Evolutionary conservation across 495 filamentous ascomycete genomes (phyloP).

Genomic region (Rhizodiscina lignyota): DNA sequence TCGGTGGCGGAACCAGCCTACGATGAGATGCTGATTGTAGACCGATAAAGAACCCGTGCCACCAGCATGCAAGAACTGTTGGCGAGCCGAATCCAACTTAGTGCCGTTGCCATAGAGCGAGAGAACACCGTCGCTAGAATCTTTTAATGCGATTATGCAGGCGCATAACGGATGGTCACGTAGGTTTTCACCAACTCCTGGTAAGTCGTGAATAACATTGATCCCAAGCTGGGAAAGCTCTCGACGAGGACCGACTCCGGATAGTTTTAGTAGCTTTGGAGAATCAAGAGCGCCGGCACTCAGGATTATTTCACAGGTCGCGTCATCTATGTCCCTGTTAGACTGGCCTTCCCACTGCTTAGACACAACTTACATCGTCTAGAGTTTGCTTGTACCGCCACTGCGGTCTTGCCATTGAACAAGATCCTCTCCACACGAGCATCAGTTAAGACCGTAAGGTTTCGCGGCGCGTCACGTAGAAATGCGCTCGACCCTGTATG

Average conservation of each 20-base stretch:
- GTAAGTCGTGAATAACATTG: constrained; percentile 7
- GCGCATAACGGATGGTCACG: constrained; percentile 36
- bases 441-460: constrained; percentile 34
- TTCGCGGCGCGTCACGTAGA: constrained; percentile 24
- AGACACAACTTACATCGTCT: constrained; percentile 17
- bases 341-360: background rate
- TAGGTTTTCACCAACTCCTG: constrained; percentile 10
- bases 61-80: constrained; percentile 55
- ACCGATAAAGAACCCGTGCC: background rate
- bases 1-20: background rate
- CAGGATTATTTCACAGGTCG: constrained; percentile 1
- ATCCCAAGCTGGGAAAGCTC: constrained; percentile 9
- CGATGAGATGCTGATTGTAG: background rate
- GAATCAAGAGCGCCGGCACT: constrained; percentile 1
- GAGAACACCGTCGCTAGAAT: too few relatives aligned
- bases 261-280: constrained; percentile 12
- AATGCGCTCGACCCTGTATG: constrained; percentile 33
- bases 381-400: constrained; percentile 31
- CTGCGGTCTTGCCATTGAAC: constrained; percentile 31
- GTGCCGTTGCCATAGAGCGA: constrained; percentile 61
- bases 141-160: constrained; percentile 73
- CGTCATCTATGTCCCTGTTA: background rate
- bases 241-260: constrained; percentile 10
- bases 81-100: constrained; percentile 76
- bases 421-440: constrained; percentile 32